Conservation (phyloP, 2,329 filamentous ascomycete genomes). For the Hypomyces perniciosus region DNA sequence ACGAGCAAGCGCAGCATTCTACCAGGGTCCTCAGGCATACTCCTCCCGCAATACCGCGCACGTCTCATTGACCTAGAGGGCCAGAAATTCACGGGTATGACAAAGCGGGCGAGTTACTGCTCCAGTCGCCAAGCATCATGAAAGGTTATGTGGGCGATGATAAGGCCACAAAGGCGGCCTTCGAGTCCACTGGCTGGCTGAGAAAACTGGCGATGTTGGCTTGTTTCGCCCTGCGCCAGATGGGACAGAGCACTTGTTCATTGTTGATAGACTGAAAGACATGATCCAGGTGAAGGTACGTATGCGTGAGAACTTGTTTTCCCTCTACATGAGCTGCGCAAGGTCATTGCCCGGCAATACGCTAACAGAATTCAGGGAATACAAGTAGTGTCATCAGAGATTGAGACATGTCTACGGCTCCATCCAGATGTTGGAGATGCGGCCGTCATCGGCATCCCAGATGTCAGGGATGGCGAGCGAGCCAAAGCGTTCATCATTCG, state of each 20-base stretch:
- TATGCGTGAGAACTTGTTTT: too few species aligned
- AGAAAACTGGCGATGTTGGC: slow-evolving; percentile 1
- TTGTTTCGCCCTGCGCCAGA: not conserved
- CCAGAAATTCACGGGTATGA: not conserved
- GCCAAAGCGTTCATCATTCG: slow-evolving; percentile 2
- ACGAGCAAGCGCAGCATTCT: not conserved
- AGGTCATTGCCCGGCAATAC: too few species aligned
- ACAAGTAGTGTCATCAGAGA: not conserved
- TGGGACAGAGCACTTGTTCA: not conserved
- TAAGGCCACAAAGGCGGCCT: not conserved
- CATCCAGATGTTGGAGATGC: not conserved
- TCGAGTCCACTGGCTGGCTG: not conserved
- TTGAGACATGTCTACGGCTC: not conserved
- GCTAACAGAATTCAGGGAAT: slow-evolving; percentile 2
- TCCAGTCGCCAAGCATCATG: not conserved
- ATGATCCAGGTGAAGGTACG: slow-evolving; percentile 5
- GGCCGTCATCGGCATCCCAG: not conserved
- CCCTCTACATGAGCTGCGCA: too few species aligned
- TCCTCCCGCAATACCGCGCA: not conserved
- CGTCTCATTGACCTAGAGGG: not conserved
- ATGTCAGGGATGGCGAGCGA: slow-evolving; percentile 1
- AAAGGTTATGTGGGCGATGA: slow-evolving; percentile 2
- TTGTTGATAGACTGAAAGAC: slow-evolving; percentile 1
- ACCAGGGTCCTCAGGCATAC: not conserved
- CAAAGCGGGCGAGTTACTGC: not conserved